Conservation (phyloP, 345 rosid species). For the Litchi chinensis region DNA sequence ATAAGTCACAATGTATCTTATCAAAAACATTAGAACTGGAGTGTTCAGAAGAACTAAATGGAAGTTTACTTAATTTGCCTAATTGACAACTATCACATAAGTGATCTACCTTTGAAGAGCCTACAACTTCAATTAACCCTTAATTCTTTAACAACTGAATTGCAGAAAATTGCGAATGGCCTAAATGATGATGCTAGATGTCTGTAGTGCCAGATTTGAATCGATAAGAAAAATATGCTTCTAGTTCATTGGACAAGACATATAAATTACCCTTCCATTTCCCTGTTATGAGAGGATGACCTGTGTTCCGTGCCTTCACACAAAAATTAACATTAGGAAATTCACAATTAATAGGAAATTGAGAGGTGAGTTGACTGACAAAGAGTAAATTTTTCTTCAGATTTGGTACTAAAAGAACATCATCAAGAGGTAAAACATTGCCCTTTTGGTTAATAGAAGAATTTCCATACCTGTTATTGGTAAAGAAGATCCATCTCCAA, state of each 20-base stretch:
- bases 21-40: neutral
- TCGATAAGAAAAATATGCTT: neutral
- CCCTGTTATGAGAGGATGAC: conserved; percentile 4
- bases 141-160: conserved; percentile 11
- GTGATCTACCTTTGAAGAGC: neutral
- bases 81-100: conserved; percentile 24
- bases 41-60: neutral
- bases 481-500: conserved; percentile 7
- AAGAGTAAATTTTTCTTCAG: neutral
- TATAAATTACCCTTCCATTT: conserved; percentile 2
- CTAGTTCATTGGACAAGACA: neutral
- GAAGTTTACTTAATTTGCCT: conserved; percentile 10
- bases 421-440: neutral
- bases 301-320: conserved; percentile 13
- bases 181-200: conserved; percentile 13
- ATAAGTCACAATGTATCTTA: conserved; percentile 17
- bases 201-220: conserved; percentile 10
- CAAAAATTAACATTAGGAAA: conserved; percentile 17
- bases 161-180: conserved; percentile 10
- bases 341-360: conserved; percentile 18
- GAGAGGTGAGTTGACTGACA: conserved; percentile 2
- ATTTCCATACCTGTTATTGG: neutral
- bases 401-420: neutral
- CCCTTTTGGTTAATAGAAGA: neutral
- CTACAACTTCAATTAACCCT: conserved; percentile 10